Base-by-base conservation (phyloP, 768 basidiomycete genomes). In the Macrocybe gigantea region DNA sequence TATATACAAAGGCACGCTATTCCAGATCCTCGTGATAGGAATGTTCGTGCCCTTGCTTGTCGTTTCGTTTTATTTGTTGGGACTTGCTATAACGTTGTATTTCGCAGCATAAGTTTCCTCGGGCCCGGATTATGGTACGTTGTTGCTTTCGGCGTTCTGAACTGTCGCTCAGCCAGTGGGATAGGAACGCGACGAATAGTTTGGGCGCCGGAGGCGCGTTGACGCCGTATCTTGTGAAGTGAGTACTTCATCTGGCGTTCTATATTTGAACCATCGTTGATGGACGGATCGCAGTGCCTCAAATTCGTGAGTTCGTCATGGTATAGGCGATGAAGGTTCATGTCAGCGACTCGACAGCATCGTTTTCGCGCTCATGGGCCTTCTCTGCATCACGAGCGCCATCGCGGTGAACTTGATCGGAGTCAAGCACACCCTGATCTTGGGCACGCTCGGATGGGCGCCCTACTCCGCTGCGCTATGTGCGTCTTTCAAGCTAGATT, bases 381-480 rank as follows among this genome's bases (percentile, higher is more conserved):
- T 54, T 40, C 33, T 52, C n/a, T 59, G 51, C 31, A 54, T 58
- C 13, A 29, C 44, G n/a, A 51, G 55, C 35, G 45, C 51, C 10
- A 41, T 56, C 5, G 38, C 49, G 8, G 55, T 59, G 33, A 56
- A 56, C 33, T 46, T 47, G 14, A 50, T 52, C 29, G 51, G 53
- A 13, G 50, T 53, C n/a, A 58, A 51, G 30, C 38, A 46, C 38
- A 53, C 55, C 1, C 47, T 57, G 11, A 44, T 57, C 14, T 36
- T 57, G 5, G 49, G 51, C 30, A 55, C 37, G 32, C 30, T 57
- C 12, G 53, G 44, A 11, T 53, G 51, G 47, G 47, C 51, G 5
- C 49, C 48, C 12, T 57, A 51, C 44, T 55, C 51, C 15, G 48
- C 53, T 9, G 49, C 49, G 13, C 35, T 58, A 32, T 58, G 49